Base-by-base conservation (phyloP, 345 rosid genomes). In the Erucastrum elatum region DNA sequence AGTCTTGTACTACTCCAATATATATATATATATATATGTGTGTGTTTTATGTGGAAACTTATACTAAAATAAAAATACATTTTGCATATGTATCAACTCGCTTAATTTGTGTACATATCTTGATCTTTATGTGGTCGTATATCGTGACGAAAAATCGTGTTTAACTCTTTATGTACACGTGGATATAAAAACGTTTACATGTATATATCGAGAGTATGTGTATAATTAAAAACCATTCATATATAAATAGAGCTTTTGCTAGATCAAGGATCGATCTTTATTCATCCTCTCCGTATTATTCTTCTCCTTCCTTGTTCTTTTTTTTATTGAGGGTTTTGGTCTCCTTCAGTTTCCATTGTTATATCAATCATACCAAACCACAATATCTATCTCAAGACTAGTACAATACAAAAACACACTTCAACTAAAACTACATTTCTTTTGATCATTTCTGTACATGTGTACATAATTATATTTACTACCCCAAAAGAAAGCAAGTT, bases 401-500 rank as follows among this genome's bases (percentile, higher is more conserved):
- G 8, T 46, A 61, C 65, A 60, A 49, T 29, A 49, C 30, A 59
- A n/a, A 35, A 67, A 25, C 44, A 72, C 33, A 72, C n/a, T 35
- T 2, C 35, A 70, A 31, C n/a, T 71, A 8, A 77, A 64, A 16
- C 5, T 65, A 46, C 56, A 39, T 37, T 17, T 17, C 16, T 31
- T 10, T 71, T 56, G 49, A 71, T 64, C 46, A 12, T 17, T 64
- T 15, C 35, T 66, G 41, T 62, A 59, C 17, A 64, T 53, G 21
- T 9, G 53, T 46, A 61, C 1, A 46, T 44, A 46, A 25, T 44
- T 64, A 13, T 26, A 59, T 58, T 39, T 58, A 15, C 11, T 7
- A 46, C 44, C 63, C 15, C 12, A 58, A 66, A 37, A 60, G 56
- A 60, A 60, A 66, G 49, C 68, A 66, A 72, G 62, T 41, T 58